Evolutionary conservation across 768 basidiomycete genomes (phyloP), one percentile per base, ranked within the genome.

Genomic region (Termitomyces sp.): DNA sequence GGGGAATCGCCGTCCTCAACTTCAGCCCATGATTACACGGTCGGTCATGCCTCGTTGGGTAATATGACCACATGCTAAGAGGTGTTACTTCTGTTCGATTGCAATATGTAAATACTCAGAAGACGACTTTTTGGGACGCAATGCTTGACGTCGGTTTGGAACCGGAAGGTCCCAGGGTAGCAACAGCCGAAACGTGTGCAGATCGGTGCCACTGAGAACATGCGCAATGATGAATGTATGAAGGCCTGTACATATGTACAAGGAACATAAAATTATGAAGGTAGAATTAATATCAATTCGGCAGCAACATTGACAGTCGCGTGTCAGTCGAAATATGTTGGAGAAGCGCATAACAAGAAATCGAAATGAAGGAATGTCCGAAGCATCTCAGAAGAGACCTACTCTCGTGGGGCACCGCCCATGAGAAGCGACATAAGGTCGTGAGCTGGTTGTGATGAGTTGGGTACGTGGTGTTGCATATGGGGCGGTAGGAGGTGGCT

Each of bases 401-500:
- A 91, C 66, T 91, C 88, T 73, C 89, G 78, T 65, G 83, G 86
- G 58, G 76, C 67, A 59, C 87, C 88, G 57, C 86, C 88, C 89
- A 94, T 87, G 63, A 94, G 82, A 61, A 94, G 80, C 49, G 91
- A 86, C 87, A 94, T 92, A 66, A 94, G 75, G 70, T 94, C 91
- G 63, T 89, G 87, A 48, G 85, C 76, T 38, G 84, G 82, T 67
- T 85, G 86, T 62, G 77, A 61, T 12, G 60, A 84, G 69, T 76
- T 82, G 25, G 77, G 72, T 34, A 79, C 79, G 34, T 59, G 58
- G 14, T 85, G 86, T 66, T 85, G 88, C 56, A 87, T 76, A 63
- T 89, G 86, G 56, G 83, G 82, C 12, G 81, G 80, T 63, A 84
- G 66, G 59, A 79, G 71, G 65, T 79, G 82, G 12, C 72, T 68